A percentile compares a stretch with the other conserved stretches of the same genome.
Conservation (phyloP, 257 asterid species). For the Solanum okadae region DNA sequence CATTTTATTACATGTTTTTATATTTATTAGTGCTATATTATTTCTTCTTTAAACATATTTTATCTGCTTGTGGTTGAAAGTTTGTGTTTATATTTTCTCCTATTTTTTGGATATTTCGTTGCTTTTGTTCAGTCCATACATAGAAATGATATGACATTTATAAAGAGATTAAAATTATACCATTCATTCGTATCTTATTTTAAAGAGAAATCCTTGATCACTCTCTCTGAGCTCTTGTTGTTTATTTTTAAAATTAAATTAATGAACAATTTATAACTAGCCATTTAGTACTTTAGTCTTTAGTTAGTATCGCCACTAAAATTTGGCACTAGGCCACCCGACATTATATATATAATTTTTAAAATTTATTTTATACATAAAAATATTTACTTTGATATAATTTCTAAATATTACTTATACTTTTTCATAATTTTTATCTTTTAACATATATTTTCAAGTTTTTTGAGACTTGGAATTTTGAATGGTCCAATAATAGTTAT, state of each 20-base stretch:
- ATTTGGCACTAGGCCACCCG: no score
- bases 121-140: background rate
- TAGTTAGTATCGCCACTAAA: no score
- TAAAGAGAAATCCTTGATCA: background rate
- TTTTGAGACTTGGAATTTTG: no score
- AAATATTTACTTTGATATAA: no score
- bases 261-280: background rate
- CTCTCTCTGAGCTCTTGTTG: background rate
- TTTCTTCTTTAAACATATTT: background rate
- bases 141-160: background rate
- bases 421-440: no score
- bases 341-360: no score
- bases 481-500: no score
- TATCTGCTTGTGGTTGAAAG: background rate
- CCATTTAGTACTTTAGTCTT: no score
- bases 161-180: background rate
- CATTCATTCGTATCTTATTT: background rate
- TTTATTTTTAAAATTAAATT: background rate
- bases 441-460: no score
- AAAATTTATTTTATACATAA: no score
- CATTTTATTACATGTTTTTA: background rate
- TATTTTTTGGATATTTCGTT: background rate
- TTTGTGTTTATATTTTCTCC: background rate
- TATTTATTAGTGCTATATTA: background rate
- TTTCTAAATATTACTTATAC: no score